Conservation (phyloP, 768 basidiomycete species). For the Pholiota microspora region DNA sequence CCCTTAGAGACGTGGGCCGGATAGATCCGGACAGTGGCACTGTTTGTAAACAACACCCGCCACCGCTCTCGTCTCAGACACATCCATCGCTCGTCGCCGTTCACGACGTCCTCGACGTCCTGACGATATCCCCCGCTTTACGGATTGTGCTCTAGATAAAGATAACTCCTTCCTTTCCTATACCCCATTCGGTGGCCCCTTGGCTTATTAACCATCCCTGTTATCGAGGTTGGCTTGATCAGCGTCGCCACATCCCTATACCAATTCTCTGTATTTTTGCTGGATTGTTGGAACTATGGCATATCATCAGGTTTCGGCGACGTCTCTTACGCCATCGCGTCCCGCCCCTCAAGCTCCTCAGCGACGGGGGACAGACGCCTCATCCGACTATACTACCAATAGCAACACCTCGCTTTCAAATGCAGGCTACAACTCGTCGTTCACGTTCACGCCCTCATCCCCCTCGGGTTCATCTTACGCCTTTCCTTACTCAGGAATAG, state of each 20-base stretch:
- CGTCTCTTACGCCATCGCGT: conserved; percentile 72
- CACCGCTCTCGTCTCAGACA: conserved; percentile 15
- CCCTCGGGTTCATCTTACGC: conserved; percentile 62
- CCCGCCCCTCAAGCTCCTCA: conserved; percentile 74
- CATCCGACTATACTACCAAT: conserved; percentile 33
- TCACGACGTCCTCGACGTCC: conserved; percentile 11
- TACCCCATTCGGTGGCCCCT: neutral
- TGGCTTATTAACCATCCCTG: neutral
- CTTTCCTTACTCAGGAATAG: conserved; percentile 75
- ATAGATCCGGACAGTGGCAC: conserved; percentile 23
- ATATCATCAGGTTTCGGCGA: conserved; percentile 37
- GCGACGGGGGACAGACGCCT: conserved; percentile 41
- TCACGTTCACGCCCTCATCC: conserved; percentile 47
- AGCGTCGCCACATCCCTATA: neutral
- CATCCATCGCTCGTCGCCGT: conserved; percentile 14
- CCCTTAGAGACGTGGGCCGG: conserved; percentile 19
- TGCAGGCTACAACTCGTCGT: conserved; percentile 60
- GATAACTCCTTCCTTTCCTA: neutral
- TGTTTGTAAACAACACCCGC: conserved; percentile 20
- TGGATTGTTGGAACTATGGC: conserved; percentile 26
- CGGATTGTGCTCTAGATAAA: neutral
- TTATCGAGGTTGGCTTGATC: conserved; percentile 4
- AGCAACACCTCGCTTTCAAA: conserved; percentile 44
- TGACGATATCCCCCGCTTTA: neutral
- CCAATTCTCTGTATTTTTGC: neutral